Evolutionary conservation across 2,329 filamentous ascomycete genomes (phyloP).

Genomic region (Aureobasidium vineae): DNA sequence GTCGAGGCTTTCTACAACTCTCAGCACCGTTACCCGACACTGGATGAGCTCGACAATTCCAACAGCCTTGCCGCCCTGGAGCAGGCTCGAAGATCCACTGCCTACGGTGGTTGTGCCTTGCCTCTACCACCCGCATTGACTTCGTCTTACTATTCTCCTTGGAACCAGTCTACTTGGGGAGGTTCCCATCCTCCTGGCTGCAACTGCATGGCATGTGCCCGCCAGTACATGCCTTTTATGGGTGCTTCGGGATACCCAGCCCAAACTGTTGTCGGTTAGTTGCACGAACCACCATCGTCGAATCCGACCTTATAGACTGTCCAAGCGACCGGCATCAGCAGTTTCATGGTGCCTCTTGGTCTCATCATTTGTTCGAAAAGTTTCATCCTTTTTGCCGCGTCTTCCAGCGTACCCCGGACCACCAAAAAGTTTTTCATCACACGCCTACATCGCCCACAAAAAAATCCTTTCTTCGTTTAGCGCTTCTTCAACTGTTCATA

Average conservation of each 20-base stretch:
- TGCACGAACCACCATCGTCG: neutral
- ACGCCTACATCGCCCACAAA: constrained; percentile 7
- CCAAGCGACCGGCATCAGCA: neutral
- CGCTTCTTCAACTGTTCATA: constrained; percentile 25
- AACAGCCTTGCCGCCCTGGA: constrained; percentile 37
- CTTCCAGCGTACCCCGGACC: constrained; percentile 9
- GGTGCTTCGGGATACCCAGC: constrained; percentile 37
- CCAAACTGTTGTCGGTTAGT: constrained; percentile 41
- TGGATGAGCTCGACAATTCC: constrained; percentile 38
- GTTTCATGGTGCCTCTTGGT: neutral
- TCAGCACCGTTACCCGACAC: constrained; percentile 36
- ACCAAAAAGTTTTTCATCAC: constrained; percentile 23
- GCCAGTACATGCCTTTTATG: constrained; percentile 39
- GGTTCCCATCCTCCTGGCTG: constrained; percentile 39
- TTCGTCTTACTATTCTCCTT: constrained; percentile 34
- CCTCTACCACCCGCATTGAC: constrained; percentile 29
- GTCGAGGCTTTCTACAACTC: constrained; percentile 39
- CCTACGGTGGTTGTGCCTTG: constrained; percentile 33
- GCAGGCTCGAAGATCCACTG: constrained; percentile 36
- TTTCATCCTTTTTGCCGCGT: constrained; percentile 9
- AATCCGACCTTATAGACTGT: neutral
- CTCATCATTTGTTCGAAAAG: neutral
- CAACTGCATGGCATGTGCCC: constrained; percentile 37
- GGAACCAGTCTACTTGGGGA: constrained; percentile 39
- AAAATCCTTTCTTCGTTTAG: constrained; percentile 20